A percentile compares a stretch with the other conserved stretches of the same genome.
phyloP scores from a whole-genome alignment of 192 early-diverging fungal species.

The Chytriomyces sp. region DNA sequence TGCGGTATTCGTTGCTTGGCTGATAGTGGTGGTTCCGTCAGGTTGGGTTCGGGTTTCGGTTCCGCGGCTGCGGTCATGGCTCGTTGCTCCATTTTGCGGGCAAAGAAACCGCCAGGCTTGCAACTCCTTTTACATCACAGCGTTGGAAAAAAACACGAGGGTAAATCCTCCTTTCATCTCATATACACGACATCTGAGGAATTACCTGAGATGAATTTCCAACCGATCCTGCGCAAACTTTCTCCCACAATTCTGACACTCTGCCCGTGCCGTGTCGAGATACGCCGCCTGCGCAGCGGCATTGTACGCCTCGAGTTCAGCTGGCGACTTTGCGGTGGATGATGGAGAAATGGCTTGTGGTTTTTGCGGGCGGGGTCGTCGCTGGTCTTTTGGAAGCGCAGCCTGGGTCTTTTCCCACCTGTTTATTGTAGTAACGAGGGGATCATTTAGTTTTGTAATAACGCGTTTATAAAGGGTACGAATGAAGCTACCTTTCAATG shows the following conservation, averaged over 20 bases:
- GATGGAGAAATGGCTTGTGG: not conserved
- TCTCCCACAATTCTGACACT: constrained; percentile 22
- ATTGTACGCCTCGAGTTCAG: constrained; percentile 20
- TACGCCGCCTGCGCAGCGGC: constrained; percentile 12
- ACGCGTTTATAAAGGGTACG: not conserved
- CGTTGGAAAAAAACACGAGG: not conserved
- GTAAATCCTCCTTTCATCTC: not conserved
- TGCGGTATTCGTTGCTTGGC: not conserved
- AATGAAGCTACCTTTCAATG: constrained; percentile 16
- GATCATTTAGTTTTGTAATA: not conserved
- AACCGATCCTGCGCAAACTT: constrained; percentile 28
- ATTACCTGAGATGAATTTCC: constrained; percentile 24
- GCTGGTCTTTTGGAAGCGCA: constrained; percentile 21
- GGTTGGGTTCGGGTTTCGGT: not conserved
- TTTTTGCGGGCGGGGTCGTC: constrained; percentile 22
- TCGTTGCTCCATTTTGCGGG: constrained; percentile 13
- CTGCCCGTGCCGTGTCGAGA: constrained; percentile 1
- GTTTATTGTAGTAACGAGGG: not conserved
- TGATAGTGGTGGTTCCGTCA: not conserved
- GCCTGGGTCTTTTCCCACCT: constrained; percentile 16
- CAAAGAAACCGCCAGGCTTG: constrained; percentile 30
- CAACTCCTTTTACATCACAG: constrained; percentile 9
- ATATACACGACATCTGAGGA: not conserved
- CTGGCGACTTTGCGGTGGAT: not conserved
- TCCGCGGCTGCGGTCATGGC: not conserved